These are phyloP conservation scores for Cercis canadensis DNA, from an alignment of 306 rosid genomes.

Conservation along the genomic window DNA sequence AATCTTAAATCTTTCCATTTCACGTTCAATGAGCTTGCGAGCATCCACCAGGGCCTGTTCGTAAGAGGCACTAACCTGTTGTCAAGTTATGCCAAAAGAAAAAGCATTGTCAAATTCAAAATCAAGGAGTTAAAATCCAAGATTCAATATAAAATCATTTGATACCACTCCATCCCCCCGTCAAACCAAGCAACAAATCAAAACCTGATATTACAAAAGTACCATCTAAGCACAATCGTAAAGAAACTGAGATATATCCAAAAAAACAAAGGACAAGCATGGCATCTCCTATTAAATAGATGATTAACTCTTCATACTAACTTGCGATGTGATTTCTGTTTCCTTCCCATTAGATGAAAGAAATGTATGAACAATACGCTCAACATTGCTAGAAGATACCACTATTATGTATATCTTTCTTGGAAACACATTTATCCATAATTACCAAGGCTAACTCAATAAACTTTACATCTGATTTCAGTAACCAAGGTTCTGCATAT, in stretches of 20 bases:
- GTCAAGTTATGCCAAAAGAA: constrained; percentile 47
- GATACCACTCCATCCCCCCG: constrained; percentile 21
- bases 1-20: constrained; percentile 96
- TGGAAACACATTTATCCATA: constrained; percentile 1
- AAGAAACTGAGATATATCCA: neutral
- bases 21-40: constrained; percentile 92
- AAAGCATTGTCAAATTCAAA: constrained; percentile 40
- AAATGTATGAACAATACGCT: neutral
- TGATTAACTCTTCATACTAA: constrained; percentile 15
- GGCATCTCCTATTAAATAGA: constrained; percentile 6
- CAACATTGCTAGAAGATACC: constrained; percentile 6
- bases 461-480: constrained; percentile 8
- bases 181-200: constrained; percentile 17
- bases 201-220: neutral
- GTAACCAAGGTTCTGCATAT: constrained; percentile 5
- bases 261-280: constrained; percentile 13
- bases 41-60: constrained; percentile 98
- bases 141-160: constrained; percentile 17
- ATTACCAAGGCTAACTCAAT: neutral
- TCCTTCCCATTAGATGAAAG: neutral
- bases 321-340: neutral
- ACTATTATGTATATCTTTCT: neutral
- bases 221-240: constrained; percentile 14
- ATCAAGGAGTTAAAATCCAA: constrained; percentile 10
- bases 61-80: constrained; percentile 95